phyloP scores from a whole-genome alignment of 768 basidiomycete species.

The Goffeauzyma gilvescens region DNA sequence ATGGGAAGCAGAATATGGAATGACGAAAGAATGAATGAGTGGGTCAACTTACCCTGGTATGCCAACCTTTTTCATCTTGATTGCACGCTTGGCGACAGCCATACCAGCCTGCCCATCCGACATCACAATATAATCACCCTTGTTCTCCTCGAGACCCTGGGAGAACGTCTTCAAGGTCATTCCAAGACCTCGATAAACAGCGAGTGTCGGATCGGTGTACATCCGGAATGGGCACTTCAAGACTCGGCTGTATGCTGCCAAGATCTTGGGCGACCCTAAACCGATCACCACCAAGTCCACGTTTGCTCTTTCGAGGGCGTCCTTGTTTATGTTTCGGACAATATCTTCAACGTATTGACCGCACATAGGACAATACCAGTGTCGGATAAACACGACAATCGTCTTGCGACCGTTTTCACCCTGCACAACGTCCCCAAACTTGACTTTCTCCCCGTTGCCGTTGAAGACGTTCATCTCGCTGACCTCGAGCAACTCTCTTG shows the following conservation, averaged over 20 bases:
- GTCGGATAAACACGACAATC: constrained; percentile 66
- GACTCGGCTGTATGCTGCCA: constrained; percentile 51
- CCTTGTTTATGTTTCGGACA: constrained; percentile 37
- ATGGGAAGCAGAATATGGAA: not conserved
- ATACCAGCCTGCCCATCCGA: constrained; percentile 48
- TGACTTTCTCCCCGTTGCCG: constrained; percentile 46
- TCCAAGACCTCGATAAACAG: constrained; percentile 53
- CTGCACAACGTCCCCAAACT: constrained; percentile 46
- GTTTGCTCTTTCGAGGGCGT: constrained; percentile 37
- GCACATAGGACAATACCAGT: constrained; percentile 64
- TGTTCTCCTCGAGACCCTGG: constrained; percentile 35
- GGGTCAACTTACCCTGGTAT: constrained; percentile 35
- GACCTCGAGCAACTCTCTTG: constrained; percentile 43
- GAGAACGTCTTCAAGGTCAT: constrained; percentile 45
- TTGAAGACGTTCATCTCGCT: constrained; percentile 46
- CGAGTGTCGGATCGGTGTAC: constrained; percentile 58
- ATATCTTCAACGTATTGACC: constrained; percentile 72
- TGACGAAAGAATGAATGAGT: no score
- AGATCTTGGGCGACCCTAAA: constrained; percentile 58
- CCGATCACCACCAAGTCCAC: constrained; percentile 55
- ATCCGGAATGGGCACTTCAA: constrained; percentile 53
- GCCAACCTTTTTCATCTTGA: constrained; percentile 47
- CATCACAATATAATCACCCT: constrained; percentile 48
- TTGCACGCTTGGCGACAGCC: constrained; percentile 42
- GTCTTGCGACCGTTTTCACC: constrained; percentile 36